phyloP scores from a whole-genome alignment of 2,329 filamentous ascomycete species.

The Coniochaeta ligniaria region DNA sequence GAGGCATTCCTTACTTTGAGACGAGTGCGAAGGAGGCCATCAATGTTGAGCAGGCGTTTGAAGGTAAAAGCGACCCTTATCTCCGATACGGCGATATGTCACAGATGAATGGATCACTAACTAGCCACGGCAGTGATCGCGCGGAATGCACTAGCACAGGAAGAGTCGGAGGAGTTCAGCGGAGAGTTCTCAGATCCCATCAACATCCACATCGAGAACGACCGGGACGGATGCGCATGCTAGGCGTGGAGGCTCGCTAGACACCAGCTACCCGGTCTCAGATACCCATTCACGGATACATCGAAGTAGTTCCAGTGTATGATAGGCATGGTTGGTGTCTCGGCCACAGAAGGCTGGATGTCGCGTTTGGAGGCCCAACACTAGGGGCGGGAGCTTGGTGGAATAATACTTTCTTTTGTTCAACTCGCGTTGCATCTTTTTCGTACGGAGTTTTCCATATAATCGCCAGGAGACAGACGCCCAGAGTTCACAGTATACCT shows the following conservation, averaged over 20 bases:
- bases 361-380: not conserved
- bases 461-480: not conserved
- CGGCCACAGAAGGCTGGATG: not conserved
- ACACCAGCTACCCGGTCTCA: not conserved
- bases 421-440: not conserved
- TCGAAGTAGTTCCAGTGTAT: not conserved
- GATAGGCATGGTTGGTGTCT: not conserved
- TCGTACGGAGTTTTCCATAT: not conserved
- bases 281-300: not conserved
- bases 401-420: not conserved
- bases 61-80: conserved; percentile 40
- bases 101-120: conserved; percentile 6
- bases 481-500: not conserved
- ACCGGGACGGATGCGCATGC: conserved; percentile 88
- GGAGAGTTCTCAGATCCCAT: conserved; percentile 97
- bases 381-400: not conserved
- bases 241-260: conserved; percentile 34
- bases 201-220: conserved; percentile 94
- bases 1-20: conserved; percentile 97
- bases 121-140: conserved; percentile 68
- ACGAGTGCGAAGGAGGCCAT: conserved; percentile 98
- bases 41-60: conserved; percentile 82
- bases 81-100: conserved; percentile 3
- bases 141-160: conserved; percentile 88
- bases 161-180: conserved; percentile 96